Conservation (phyloP, 192 early-diverging fungal genomes). For the Chytriomyces sp. region DNA sequence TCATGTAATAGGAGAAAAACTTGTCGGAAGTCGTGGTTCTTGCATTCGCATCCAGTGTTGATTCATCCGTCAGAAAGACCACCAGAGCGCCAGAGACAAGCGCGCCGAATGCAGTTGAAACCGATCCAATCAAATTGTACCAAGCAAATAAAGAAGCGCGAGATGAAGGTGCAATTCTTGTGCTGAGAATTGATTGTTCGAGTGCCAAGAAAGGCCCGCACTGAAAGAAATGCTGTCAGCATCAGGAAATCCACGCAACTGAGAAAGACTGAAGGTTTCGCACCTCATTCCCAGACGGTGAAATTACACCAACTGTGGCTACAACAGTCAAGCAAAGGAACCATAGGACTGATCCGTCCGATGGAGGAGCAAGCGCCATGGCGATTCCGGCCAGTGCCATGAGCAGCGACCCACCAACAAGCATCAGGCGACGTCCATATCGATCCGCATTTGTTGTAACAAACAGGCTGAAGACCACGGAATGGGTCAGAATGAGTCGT, state of each 20-base stretch:
- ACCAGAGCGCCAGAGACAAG: constrained; percentile 21
- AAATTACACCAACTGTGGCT: constrained; percentile 32
- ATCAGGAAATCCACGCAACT: background rate
- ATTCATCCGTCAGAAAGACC: background rate
- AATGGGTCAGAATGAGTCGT: background rate
- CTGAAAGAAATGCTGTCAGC: too few species aligned
- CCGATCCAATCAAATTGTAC: constrained; percentile 27
- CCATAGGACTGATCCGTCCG: background rate
- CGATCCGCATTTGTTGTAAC: constrained; percentile 31
- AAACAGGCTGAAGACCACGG: constrained; percentile 7
- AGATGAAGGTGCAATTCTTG: background rate
- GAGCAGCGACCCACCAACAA: constrained; percentile 28
- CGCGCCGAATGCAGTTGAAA: constrained; percentile 32
- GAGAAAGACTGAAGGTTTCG: background rate
- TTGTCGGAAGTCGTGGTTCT: background rate
- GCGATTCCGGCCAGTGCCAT: constrained; percentile 33
- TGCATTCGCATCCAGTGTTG: background rate
- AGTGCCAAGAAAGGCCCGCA: constrained; percentile 35
- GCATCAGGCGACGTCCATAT: constrained; percentile 26
- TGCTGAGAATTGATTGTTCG: constrained; percentile 31
- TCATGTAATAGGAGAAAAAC: too few species aligned
- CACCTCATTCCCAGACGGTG: constrained; percentile 16
- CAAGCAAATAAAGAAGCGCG: constrained; percentile 29
- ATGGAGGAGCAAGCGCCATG: constrained; percentile 21
- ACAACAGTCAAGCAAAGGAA: constrained; percentile 6